Percentiles rank a stretch among this genome's conserved stretches.
These are phyloP conservation scores for Tylopilus intermedius DNA, from an alignment of 768 basidiomycete species.

Conservation along the genomic window DNA sequence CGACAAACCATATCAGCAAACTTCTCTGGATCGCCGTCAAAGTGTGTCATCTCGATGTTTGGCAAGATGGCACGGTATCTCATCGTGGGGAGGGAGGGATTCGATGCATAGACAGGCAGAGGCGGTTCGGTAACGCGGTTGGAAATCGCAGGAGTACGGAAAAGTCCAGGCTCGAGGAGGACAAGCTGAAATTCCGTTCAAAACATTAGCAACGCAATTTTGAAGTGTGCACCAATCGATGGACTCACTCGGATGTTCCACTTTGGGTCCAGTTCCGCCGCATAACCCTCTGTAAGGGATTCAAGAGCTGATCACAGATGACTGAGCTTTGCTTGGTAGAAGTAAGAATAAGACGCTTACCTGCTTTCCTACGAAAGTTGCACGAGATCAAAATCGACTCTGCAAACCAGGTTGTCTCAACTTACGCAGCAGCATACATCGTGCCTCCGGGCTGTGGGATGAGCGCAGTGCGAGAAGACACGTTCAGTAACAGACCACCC, in stretches of 20 bases:
- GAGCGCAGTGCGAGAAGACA: constrained; percentile 30
- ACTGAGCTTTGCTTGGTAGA: not conserved
- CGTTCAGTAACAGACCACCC: constrained; percentile 34
- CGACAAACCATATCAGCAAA: constrained; percentile 19
- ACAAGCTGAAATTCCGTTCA: constrained; percentile 13
- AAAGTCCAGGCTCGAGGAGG: constrained; percentile 21
- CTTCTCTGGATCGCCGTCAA: constrained; percentile 23
- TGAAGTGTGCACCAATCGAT: not conserved
- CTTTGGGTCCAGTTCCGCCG: constrained; percentile 30
- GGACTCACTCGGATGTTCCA: constrained; percentile 34
- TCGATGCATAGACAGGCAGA: constrained; percentile 17
- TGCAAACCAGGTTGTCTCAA: not conserved
- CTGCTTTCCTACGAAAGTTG: constrained; percentile 14
- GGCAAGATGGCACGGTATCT: constrained; percentile 19
- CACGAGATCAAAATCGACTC: not conserved
- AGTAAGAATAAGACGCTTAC: constrained; percentile 1
- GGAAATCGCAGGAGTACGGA: constrained; percentile 19
- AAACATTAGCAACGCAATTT: not conserved
- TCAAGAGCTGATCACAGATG: constrained; percentile 28
- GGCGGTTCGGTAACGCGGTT: constrained; percentile 12
- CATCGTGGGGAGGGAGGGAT: constrained; percentile 25
- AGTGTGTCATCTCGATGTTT: constrained; percentile 14
- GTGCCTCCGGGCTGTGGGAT: constrained; percentile 13
- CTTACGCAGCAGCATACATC: constrained; percentile 29
- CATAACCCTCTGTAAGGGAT: constrained; percentile 28